Evolutionary conservation across 352 stramenopile species (phyloP), one percentile per base, ranked within the genome.

Genomic region (Phytophthora agathidicida): DNA sequence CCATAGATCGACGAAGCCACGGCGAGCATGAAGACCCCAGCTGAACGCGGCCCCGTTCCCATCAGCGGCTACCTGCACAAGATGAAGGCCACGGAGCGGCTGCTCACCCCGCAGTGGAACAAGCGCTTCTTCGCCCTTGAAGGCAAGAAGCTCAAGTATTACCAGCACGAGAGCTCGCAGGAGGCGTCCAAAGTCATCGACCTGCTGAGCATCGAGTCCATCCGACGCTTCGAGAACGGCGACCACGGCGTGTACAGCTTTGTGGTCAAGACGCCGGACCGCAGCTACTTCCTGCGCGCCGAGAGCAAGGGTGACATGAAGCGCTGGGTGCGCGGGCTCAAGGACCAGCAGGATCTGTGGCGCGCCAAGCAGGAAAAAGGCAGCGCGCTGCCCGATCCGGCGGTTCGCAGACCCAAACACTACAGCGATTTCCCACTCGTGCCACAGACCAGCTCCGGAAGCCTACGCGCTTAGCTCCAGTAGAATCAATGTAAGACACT

Each of bases 241-340:
- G 84, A 93, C 55, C 86, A 93, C 48, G 85, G 85, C 26, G 78
- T 90, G 20, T 93, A 42, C 47, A 88, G 83, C 54, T 93, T 94
- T 30, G 80, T 94, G 9, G 54, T 93, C 62, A 92, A 96, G 65
- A 88, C 78, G 3, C 77, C 79, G 0, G 68, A 83, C 22, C 78
- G 86, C 9, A 91, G 75, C 57, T 95, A 91, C 60, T 93, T 95
- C 37, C 44, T 95, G 26, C 80, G 86, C 6, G 77, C 86, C 22
- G 84, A 94, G 35, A 83, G 68, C 53, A 93, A 96, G 49, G 84
- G 84, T 35, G 86, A 96, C 70, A 92, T 96, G 83, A 96, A 93
- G 64, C 83, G 83, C 10, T 96, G 84, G 84, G 86, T 93, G 20
- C 81, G 85, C 16, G 83, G 84, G 0, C 82, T 96, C 32, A 78